phyloP scores from a whole-genome alignment of 2,329 filamentous ascomycete genomes.

The Venturia aucupariae region DNA sequence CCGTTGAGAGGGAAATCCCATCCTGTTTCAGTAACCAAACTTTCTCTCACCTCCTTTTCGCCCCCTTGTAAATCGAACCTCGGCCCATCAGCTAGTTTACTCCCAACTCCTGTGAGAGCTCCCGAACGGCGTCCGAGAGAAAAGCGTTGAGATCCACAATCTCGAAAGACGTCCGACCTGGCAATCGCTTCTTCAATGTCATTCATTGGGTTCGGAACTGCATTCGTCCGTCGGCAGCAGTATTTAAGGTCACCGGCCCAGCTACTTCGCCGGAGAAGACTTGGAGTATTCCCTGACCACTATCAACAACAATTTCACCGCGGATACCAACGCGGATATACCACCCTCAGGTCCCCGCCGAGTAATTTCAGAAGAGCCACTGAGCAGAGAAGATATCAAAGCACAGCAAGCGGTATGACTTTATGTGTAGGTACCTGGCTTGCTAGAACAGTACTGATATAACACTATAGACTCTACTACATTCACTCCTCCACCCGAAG shows the following conservation, averaged over 20 bases:
- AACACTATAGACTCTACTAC: constrained; percentile 2
- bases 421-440: background rate
- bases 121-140: background rate
- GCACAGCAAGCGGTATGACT: background rate
- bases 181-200: constrained; percentile 1
- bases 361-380: background rate
- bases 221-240: constrained; percentile 4
- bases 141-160: constrained; percentile 3
- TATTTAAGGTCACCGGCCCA: background rate
- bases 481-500: constrained; percentile 16
- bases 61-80: background rate
- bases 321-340: background rate
- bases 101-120: background rate
- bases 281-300: background rate
- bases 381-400: background rate
- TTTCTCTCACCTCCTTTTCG: background rate
- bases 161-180: background rate
- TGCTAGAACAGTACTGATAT: background rate
- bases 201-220: background rate
- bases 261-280: background rate
- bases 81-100: background rate
- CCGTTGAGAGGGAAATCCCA: background rate
- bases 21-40: background rate
- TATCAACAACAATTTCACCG: background rate
- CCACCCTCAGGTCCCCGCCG: background rate